These are phyloP conservation scores for Ogataea saltuana DNA, from an alignment of 805 yeast species.

Conservation along the genomic window DNA sequence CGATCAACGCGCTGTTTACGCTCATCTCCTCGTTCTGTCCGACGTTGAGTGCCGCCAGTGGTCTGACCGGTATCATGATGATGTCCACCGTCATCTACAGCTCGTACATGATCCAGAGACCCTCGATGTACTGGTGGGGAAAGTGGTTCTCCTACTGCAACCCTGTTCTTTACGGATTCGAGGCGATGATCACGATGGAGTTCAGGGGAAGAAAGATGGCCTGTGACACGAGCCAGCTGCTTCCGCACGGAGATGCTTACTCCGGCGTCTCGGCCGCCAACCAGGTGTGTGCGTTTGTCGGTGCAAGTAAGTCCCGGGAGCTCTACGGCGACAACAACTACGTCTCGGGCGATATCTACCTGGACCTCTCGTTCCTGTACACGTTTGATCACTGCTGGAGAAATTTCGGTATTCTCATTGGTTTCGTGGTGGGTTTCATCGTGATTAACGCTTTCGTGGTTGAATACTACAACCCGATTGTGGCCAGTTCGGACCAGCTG, in stretches of 20 bases:
- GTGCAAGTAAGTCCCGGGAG: constrained; percentile 39
- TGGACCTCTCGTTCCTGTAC: constrained; percentile 49
- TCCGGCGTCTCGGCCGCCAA: constrained; percentile 39
- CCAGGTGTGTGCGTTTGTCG: constrained; percentile 54
- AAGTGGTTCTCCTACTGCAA: constrained; percentile 55
- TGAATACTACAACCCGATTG: constrained; percentile 35
- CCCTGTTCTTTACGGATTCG: constrained; percentile 51
- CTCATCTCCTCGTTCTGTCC: constrained; percentile 52
- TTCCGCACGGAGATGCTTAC: constrained; percentile 62
- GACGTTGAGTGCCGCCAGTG: constrained; percentile 56
- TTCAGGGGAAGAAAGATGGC: constrained; percentile 53
- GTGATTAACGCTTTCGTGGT: constrained; percentile 29
- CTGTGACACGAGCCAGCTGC: constrained; percentile 43
- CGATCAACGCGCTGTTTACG: constrained; percentile 54
- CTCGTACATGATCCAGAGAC: constrained; percentile 64
- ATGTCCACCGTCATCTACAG: constrained; percentile 56
- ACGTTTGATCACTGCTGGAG: constrained; percentile 70
- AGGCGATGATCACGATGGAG: constrained; percentile 57
- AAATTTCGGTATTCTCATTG: constrained; percentile 60
- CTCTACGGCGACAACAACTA: constrained; percentile 29
- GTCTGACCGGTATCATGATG: constrained; percentile 56
- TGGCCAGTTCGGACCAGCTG: constrained; percentile 37
- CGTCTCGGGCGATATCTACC: constrained; percentile 55
- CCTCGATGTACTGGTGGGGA: constrained; percentile 62
- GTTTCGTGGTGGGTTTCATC: constrained; percentile 43